Conservation (phyloP, 352 stramenopile species). For the Phytophthora fragariaefolia region DNA sequence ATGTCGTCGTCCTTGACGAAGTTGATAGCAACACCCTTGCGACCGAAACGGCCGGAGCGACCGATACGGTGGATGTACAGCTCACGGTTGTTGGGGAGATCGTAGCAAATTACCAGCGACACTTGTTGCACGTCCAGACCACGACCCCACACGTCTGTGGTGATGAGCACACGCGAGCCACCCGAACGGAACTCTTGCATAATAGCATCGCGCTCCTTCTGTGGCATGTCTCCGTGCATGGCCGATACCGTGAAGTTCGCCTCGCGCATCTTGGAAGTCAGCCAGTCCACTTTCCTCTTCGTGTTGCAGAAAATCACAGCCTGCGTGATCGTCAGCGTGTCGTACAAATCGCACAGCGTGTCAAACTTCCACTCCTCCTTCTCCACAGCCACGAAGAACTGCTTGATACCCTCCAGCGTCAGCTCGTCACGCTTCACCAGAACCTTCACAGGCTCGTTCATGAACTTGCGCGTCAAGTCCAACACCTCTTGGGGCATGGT, state of each 20-base stretch:
- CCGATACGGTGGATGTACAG: constrained; percentile 97
- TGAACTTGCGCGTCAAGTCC: constrained; percentile 97
- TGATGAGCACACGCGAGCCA: constrained; percentile 96
- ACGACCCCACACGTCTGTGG: constrained; percentile 97
- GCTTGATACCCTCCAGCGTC: constrained; percentile 97
- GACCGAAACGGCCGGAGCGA: constrained; percentile 95
- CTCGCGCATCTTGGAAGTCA: constrained; percentile 96
- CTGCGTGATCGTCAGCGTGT: constrained; percentile 99
- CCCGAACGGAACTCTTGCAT: constrained; percentile 98
- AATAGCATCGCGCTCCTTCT: constrained; percentile 94
- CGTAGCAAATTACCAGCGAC: constrained; percentile 98
- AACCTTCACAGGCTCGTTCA: constrained; percentile 97
- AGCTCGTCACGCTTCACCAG: constrained; percentile 98
- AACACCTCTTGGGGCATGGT: constrained; percentile 95
- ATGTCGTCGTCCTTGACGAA: constrained; percentile 98
- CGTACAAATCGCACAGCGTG: constrained; percentile 98
- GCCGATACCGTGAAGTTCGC: constrained; percentile 97
- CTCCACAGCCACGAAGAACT: constrained; percentile 99
- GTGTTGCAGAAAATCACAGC: constrained; percentile 99
- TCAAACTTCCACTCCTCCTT: constrained; percentile 99
- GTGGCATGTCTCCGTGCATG: constrained; percentile 98
- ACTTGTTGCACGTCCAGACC: constrained; percentile 98
- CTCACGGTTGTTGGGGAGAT: constrained; percentile 96
- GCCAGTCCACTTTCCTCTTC: constrained; percentile 97
- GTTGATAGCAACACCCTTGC: constrained; percentile 98